Base-by-base conservation (phyloP, 1,284 basidiomycete genomes). In the Irpex lacteus region DNA sequence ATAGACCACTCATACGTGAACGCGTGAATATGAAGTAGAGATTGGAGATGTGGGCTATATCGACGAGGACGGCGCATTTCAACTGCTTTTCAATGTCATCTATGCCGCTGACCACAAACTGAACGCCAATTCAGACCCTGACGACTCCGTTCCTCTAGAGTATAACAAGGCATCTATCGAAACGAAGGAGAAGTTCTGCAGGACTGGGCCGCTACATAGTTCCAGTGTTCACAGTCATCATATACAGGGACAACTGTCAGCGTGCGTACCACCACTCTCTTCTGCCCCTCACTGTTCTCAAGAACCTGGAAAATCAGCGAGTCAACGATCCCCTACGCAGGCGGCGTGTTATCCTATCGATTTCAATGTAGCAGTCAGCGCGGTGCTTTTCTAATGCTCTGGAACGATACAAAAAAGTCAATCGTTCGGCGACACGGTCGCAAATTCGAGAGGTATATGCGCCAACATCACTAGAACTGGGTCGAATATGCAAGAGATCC, bases 41-140 rank as follows among this genome's bases (percentile, higher is more conserved):
- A 60, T 65, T 26, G 64, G 64, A 5, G 64, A 63, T 34, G 64
- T 65, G 7, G 64, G 64, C 3, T 65, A 54, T 59, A 47, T 60
- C 6, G 40, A 44, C 2, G 19, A 53, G 4, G 62, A 65, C 13
- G 64, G 64, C 34, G 50, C 54, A n/a, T 65, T 65, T 38, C 60
- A 63, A 53, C 64, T 59, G 11, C 59, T 65, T 6, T 60, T 65
- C 64, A 65, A 65, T 56, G 52, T 54, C n/a, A 57, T 53, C 13
- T 54, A 34, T 11, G 36, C 53, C 18, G 47, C 52, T 7, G 54
- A 60, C n/a, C 37, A 65, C 50, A 52, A 50, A 3, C 36, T 63
- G 15, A 65, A 60, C 58, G 19, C 37, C 4, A 6, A 15, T 11
- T 44, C 21, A 5, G 5, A 3, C 49, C 18, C 32, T 34, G 3